Evolutionary conservation across 176 grass and related monocot species (phyloP).

Genomic region (Calamus simplicifolius): DNA sequence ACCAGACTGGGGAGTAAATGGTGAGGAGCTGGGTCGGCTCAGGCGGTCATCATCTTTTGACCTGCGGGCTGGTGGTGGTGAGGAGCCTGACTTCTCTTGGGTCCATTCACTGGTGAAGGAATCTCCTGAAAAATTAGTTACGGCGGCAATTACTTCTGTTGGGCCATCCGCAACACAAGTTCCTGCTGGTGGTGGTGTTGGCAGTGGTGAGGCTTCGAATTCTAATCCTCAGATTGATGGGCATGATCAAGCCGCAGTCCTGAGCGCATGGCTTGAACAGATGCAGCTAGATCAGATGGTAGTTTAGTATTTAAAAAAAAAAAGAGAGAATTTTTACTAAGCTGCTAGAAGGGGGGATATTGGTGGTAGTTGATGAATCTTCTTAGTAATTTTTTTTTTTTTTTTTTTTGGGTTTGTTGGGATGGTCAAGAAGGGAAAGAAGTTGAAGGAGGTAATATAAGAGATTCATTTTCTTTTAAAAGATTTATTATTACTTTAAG

Average conservation of each 20-base stretch:
- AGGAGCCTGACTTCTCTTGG: constrained; percentile 80
- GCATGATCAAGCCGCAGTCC: constrained; percentile 45
- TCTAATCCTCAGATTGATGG: constrained; percentile 19
- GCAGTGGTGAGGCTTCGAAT: constrained; percentile 13
- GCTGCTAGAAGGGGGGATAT: constrained; percentile 2
- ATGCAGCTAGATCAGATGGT: constrained; percentile 62
- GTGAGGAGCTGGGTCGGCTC: constrained; percentile 64
- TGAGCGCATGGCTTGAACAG: constrained; percentile 58
- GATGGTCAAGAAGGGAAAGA: constrained; percentile 24
- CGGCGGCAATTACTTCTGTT: constrained; percentile 28
- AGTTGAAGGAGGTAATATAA: constrained; percentile 71
- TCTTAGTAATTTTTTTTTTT: constrained; percentile 24
- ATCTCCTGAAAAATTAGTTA: constrained; percentile 50
- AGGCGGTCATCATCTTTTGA: constrained; percentile 80
- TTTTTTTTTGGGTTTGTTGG: constrained; percentile 28
- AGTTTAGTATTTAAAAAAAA: constrained; percentile 43
- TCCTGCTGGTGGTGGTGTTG: not conserved
- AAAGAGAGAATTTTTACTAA: constrained; percentile 2
- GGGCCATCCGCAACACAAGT: constrained; percentile 18
- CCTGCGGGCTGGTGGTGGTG: constrained; percentile 33
- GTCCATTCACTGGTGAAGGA: constrained; percentile 72
- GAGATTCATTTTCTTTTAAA: constrained; percentile 62
- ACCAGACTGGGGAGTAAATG: constrained; percentile 52
- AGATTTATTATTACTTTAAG: constrained; percentile 42
- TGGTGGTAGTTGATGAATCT: constrained; percentile 33